Base-by-base conservation (phyloP, 495 filamentous ascomycete species). In the Pyrenula massariospora region DNA sequence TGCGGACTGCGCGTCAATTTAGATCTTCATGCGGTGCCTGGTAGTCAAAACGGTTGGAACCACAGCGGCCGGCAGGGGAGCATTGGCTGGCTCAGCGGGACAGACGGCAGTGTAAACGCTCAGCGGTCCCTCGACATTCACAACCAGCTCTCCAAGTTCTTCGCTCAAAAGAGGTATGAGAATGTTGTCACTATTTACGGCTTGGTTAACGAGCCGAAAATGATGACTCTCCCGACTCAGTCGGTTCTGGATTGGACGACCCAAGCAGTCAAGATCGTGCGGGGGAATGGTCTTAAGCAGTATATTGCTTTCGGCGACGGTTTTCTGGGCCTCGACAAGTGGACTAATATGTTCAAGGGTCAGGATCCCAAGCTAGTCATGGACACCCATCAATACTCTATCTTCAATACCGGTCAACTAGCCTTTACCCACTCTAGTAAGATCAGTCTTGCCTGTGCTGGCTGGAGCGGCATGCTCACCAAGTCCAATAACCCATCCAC, bases 1-100 rank as follows among this genome's bases (percentile, higher is more conserved):
- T 88, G 96, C 65, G 94, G 94, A 0, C 75, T 99, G 10, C 83
- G 94, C 1, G 84, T 99, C 47, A 99, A 97, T 58, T 84, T 99
- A 3, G 94, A 99, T 65, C 75, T 95, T 1, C 94, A 99, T 68
- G 91, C 78, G 19, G 66, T 90, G 0, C 89, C 88, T 0, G 89
- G 89, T 10, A 89, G 87, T 57, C 88, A 91, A 62, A 95, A 94
- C 64, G 89, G 89, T 0, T 93, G 88, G 87, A 93, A 93, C 64
- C 89, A 95, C 69, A 88, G 84, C 63, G 89, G 89, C 1, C 79
- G 77, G 5, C 81, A 85, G 58, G 88, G 88, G 1, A 54, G 63
- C 24, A 86, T 94, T 59, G 74, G 75, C 21, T 95, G 89, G 89
- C 63, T 94, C 20, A 88, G 86, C 60, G 89, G 89, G n/a, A 82